Evolutionary conservation across 2,329 filamentous ascomycete species (phyloP).

Genomic region (Daldinia sp.): DNA sequence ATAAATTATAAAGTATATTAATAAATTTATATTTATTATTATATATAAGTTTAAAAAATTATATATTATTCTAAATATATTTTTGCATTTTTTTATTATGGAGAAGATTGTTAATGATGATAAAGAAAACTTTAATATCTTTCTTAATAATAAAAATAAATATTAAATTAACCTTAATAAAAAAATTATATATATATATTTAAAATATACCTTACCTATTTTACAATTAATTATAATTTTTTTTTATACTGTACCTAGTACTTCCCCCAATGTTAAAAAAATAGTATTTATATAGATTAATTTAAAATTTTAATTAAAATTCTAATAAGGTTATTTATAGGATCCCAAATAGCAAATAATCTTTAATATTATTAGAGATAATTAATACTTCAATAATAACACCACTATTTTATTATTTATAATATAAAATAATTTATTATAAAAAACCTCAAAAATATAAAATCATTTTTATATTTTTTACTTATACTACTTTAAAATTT

Average conservation of each 20-base stretch:
- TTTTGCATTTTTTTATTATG: not conserved
- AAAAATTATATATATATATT: no score
- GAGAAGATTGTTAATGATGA: not conserved
- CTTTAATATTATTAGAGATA: conserved; percentile 5
- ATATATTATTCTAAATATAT: no score
- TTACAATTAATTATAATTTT: not conserved
- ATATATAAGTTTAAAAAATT: no score
- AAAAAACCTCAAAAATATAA: no score
- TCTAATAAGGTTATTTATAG: not conserved
- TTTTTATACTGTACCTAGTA: not conserved
- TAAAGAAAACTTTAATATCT: not conserved
- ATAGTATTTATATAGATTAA: not conserved
- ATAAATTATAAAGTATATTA: no score
- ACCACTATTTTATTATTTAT: not conserved
- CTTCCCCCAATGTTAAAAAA: not conserved
- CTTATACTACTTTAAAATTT: not conserved
- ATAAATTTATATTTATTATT: no score
- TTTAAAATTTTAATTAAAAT: not conserved
- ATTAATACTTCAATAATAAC: not conserved
- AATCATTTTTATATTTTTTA: not conserved
- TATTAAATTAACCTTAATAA: not conserved
- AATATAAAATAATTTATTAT: not conserved
- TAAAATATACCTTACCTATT: no score
- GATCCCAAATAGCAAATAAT: not conserved
- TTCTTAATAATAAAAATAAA: not conserved